These are phyloP conservation scores for Kuraishia floccosa DNA, from an alignment of 805 yeast genomes.

Conservation along the genomic window DNA sequence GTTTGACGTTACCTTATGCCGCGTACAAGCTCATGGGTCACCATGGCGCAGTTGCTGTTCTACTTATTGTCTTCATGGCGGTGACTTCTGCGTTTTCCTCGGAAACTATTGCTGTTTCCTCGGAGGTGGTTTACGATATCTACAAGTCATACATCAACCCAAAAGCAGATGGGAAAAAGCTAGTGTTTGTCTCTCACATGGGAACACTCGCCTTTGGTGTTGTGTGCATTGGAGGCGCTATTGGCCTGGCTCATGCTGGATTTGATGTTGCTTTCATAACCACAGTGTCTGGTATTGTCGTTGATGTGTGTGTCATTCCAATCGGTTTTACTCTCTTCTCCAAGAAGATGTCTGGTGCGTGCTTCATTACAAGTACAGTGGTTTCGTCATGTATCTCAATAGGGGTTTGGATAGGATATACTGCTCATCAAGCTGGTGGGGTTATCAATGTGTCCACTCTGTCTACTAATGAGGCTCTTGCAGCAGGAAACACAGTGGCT, in stretches of 20 bases:
- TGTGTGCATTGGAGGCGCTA: conserved; percentile 72
- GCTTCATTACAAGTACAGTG: conserved; percentile 70
- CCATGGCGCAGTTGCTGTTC: conserved; percentile 80
- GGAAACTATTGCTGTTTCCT: conserved; percentile 79
- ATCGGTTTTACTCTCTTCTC: conserved; percentile 57
- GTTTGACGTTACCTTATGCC: conserved; percentile 67
- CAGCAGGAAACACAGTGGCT: conserved; percentile 81
- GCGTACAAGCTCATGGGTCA: conserved; percentile 79
- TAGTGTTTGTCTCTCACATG: conserved; percentile 58
- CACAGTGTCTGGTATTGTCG: conserved; percentile 82
- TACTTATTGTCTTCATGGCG: conserved; percentile 80
- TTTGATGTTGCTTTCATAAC: conserved; percentile 82
- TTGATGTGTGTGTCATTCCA: conserved; percentile 80
- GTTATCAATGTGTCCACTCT: conserved; percentile 39
- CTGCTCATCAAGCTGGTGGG: conserved; percentile 28
- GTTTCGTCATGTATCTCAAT: conserved; percentile 68
- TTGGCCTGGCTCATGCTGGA: conserved; percentile 72
- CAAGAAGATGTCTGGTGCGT: conserved; percentile 49
- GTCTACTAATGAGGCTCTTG: conserved; percentile 84
- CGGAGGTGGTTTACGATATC: conserved; percentile 77
- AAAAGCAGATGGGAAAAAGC: conserved; percentile 59
- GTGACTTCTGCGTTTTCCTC: conserved; percentile 90
- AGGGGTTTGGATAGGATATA: conserved; percentile 51
- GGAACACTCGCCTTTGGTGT: conserved; percentile 47
- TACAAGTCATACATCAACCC: conserved; percentile 77